phyloP scores from a whole-genome alignment of 495 filamentous ascomycete species.

The Penicillium herquei region DNA sequence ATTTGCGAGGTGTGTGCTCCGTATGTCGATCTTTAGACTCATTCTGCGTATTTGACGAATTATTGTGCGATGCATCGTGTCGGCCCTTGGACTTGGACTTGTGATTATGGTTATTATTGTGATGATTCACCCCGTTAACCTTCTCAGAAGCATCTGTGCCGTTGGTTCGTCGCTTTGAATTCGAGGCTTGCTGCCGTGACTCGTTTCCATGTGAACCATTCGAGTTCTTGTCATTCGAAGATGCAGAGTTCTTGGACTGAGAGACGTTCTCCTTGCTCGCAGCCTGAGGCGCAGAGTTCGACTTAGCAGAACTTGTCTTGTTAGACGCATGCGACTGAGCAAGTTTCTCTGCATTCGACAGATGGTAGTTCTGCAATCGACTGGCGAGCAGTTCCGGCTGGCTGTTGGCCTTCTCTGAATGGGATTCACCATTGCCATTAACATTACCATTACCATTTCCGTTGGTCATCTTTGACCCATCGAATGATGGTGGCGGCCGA shows the following conservation, averaged over 20 bases:
- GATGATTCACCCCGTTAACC: constrained; percentile 32
- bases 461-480: constrained; percentile 19
- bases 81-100: constrained; percentile 35
- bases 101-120: constrained; percentile 11
- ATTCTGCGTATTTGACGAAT: constrained; percentile 13
- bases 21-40: constrained; percentile 34
- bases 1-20: constrained; percentile 32
- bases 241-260: constrained; percentile 30
- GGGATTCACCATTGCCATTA: constrained; percentile 16
- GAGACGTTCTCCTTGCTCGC: constrained; percentile 25
- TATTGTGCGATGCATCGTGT: constrained; percentile 29
- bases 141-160: constrained; percentile 36
- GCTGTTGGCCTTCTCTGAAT: constrained; percentile 12
- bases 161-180: constrained; percentile 32
- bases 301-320: constrained; percentile 27
- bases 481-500: constrained; percentile 26
- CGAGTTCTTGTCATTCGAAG: constrained; percentile 30
- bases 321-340: constrained; percentile 20
- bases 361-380: constrained; percentile 38
- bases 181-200: constrained; percentile 23
- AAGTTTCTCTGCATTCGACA: constrained; percentile 37
- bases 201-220: constrained; percentile 12
- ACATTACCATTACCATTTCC: constrained; percentile 13
- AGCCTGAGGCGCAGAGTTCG: constrained; percentile 13
- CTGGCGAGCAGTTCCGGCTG: constrained; percentile 37